Base-by-base conservation (phyloP, 1,284 basidiomycete species). In the Sanghuangporus baumii region DNA sequence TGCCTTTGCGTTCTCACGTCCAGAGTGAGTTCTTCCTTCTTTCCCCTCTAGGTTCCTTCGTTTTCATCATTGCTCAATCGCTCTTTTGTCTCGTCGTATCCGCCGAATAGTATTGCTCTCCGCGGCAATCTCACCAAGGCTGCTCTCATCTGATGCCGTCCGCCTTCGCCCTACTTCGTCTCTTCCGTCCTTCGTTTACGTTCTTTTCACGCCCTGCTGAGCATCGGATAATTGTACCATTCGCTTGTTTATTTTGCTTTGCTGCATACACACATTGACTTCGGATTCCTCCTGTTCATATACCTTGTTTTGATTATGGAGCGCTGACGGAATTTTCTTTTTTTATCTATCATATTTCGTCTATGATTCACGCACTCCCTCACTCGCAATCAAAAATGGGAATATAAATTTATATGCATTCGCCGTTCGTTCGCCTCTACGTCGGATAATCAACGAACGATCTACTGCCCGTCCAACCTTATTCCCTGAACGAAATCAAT, bases 21-120 rank as follows among this genome's bases (percentile, higher is more conserved):
- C 70, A 91, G 89, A 91, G 89, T 91, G 82, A 91, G 89, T 89
- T 73, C 72, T 66, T 73, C 78, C 65, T 67, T 71, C 68, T 65
- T 63, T 69, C 66, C 66, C 68, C 62, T 67, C 66, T 67, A 63
- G 23, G n/a, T 46, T n/a, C 60, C 62, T 61, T 64, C 57, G 55
- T 64, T 62, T 65, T 71, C 67, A 66, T 66, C 67, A 66, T 61
- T 71, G 52, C 55, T 59, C 37, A 55, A 58, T 63, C 68, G 65
- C 61, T 65, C 56, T 55, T 60, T 63, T 61, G 69, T 64, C 64
- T 61, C 68, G 52, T 68, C 60, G n/a, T 43, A 31, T 40, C 47
- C 43, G 40, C 40, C 62, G 41, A 38, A 51, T 74, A 80, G 78
- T 72, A 78, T 78, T 67, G 73, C 77, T 65, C 76, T 80, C 61